Conservation (phyloP, 176 grass and related monocot genomes). For the Musa schizocarpa region DNA sequence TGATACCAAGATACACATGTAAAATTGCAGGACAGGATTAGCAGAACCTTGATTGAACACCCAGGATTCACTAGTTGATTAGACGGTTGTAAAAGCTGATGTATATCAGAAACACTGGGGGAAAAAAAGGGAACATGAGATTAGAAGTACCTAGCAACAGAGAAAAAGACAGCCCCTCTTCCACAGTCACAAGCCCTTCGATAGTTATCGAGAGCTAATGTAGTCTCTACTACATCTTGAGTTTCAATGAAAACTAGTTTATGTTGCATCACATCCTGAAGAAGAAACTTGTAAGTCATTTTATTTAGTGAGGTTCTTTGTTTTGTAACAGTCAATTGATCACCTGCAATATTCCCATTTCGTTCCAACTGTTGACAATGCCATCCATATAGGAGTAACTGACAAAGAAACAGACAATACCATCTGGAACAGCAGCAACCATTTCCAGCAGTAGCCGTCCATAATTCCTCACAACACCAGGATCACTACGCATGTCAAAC, state of each 20-base stretch:
- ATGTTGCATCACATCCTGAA: constrained; percentile 97
- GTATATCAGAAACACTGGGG: neutral
- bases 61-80: neutral
- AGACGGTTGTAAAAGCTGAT: neutral
- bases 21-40: neutral
- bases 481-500: constrained; percentile 94
- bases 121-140: neutral
- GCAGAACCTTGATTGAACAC: neutral
- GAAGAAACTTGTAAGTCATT: constrained; percentile 23
- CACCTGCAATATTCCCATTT: constrained; percentile 97
- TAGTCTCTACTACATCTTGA: constrained; percentile 97
- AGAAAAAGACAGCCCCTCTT: constrained; percentile 90
- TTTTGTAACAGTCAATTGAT: constrained; percentile 15
- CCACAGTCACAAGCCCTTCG: constrained; percentile 92
- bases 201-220: constrained; percentile 96
- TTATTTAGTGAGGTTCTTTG: neutral
- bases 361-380: constrained; percentile 93
- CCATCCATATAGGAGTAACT: constrained; percentile 99
- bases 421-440: constrained; percentile 84
- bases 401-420: constrained; percentile 95
- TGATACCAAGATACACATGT: neutral
- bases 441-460: constrained; percentile 85
- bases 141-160: constrained; percentile 71
- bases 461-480: constrained; percentile 94
- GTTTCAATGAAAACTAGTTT: constrained; percentile 98